These are phyloP conservation scores for Ramaria sp. DNA, from an alignment of 768 basidiomycete genomes.

Conservation along the genomic window DNA sequence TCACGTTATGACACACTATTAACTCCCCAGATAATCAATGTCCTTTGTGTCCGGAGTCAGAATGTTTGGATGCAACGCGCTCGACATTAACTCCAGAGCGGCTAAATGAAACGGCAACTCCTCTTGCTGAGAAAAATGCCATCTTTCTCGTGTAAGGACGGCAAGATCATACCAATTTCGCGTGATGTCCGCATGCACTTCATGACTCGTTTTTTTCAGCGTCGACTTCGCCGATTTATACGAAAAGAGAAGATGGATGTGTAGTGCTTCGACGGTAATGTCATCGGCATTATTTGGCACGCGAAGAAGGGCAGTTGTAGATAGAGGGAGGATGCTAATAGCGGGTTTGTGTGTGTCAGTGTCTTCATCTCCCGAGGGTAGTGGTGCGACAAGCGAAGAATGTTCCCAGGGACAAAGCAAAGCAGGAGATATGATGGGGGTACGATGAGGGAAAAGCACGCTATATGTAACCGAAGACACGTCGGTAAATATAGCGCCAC, in stretches of 20 bases:
- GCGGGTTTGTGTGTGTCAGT: conserved; percentile 22
- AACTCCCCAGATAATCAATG: background rate
- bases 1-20: background rate
- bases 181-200: conserved; percentile 43
- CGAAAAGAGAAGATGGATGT: conserved; percentile 50
- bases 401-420: conserved; percentile 33
- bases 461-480: conserved; percentile 7
- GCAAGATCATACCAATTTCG: conserved; percentile 60
- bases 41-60: background rate
- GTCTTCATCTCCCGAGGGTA: conserved; percentile 22
- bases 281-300: conserved; percentile 36
- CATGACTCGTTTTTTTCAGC: conserved; percentile 21
- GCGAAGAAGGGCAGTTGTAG: conserved; percentile 48
- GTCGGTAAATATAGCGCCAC: conserved; percentile 7
- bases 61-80: background rate
- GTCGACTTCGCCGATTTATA: conserved; percentile 32
- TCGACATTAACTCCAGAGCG: conserved; percentile 25
- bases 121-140: conserved; percentile 20
- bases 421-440: conserved; percentile 25
- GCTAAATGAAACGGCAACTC: conserved; percentile 65
- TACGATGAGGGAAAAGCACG: conserved; percentile 16
- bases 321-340: conserved; percentile 40
- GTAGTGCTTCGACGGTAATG: conserved; percentile 38
- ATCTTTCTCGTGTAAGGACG: conserved; percentile 41
- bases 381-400: conserved; percentile 30